Base-by-base conservation (phyloP, 2,329 filamentous ascomycete species). In the Penicillium sclerotiorum region DNA sequence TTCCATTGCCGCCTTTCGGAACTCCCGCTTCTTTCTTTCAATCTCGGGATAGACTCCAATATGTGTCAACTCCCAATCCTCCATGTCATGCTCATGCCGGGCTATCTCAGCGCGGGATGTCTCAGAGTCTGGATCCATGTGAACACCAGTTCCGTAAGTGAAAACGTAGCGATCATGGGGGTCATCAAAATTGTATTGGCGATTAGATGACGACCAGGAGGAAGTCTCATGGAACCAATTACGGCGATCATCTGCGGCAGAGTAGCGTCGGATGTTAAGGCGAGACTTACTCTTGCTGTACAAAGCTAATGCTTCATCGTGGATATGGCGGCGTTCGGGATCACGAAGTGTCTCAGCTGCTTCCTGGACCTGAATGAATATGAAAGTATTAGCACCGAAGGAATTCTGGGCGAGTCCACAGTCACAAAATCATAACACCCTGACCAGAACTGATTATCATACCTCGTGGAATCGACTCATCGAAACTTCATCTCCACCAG, bases 261-360 rank as follows among this genome's bases (percentile, higher is more conserved):
- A 8, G 20, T 43, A 32, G 6, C 23, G 15, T 8, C 15, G 15
- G 33, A 21, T 3, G 22, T 8, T 1, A 35, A n/a, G 32, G n/a
- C 12, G 15, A 15, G 39, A 36, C 9, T n/a, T 17, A n/a, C n/a
- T n/a, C n/a, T n/a, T n/a, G n/a, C n/a, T n/a, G n/a, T n/a, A n/a
- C n/a, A 17, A 20, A 5, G 11, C 8, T n/a, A 28, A n/a, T 6
- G 55, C 41, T 12, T 53, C 18, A 18, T 70, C 61, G 33, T 68
- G 62, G 15, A 50, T 30, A 18, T 22, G 15, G 8, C 65, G 64
- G 6, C 57, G 55, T 18, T 23, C 17, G 9, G 61, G 50, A 23
- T 72, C 66, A 15, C 67, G 67, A 25, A 72, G 68, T 8, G 58
- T 51, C n/a, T 71, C 67, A 27, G 64, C 53, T 8, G 69, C 69